Conservation (phyloP, 140 eudicot species). For the Ambrosia hybrid region DNA sequence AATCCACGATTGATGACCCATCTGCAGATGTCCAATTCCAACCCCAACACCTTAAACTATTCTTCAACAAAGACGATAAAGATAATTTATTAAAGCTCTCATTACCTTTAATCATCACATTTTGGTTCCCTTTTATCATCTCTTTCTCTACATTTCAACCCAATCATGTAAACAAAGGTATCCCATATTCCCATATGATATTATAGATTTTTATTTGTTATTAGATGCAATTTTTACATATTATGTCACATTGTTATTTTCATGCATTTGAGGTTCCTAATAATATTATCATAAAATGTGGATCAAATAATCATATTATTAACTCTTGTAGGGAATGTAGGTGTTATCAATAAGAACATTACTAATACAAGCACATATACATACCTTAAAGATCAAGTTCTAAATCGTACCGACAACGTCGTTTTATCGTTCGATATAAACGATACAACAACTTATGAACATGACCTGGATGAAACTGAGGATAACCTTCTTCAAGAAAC, state of each 20-base stretch:
- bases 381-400: constrained; percentile 36
- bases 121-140: constrained; percentile 65
- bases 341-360: constrained; percentile 34
- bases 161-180: constrained; percentile 63
- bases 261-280: neutral
- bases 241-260: constrained; percentile 19
- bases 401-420: constrained; percentile 34
- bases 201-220: neutral
- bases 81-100: constrained; percentile 50
- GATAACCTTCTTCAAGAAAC: too few relatives aligned
- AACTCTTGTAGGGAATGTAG: constrained; percentile 47
- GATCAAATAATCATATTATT: too few relatives aligned
- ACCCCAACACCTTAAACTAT: constrained; percentile 36
- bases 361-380: constrained; percentile 35
- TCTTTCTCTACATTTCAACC: constrained; percentile 62
- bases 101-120: constrained; percentile 53
- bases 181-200: neutral
- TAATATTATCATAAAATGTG: too few relatives aligned
- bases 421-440: constrained; percentile 41
- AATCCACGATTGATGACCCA: constrained; percentile 37
- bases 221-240: neutral
- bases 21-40: too few relatives aligned
- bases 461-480: constrained; percentile 28
- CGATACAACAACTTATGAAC: constrained; percentile 15
- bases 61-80: constrained; percentile 34